Evolutionary conservation across 345 rosid genomes (phyloP), one percentile per base, ranked within the genome.

Genomic region (Corymbia maculata): DNA sequence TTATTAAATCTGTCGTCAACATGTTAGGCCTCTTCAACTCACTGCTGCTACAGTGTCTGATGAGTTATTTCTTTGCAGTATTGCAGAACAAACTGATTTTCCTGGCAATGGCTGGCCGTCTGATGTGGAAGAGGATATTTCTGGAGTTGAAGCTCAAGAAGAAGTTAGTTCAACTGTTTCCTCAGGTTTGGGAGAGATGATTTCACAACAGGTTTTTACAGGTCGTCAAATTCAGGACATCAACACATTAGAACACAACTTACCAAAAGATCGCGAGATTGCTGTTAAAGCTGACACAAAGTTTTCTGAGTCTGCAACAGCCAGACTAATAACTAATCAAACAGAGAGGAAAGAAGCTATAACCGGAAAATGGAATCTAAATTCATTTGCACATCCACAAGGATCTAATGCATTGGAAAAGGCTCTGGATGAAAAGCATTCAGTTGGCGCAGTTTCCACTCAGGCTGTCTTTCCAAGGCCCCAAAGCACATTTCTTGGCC

Each of bases 91-190:
- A 88, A 87, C 93, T 22, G 89, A 51, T 91, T 88, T 91, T 85
- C 87, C 92, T 61, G 92, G 90, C 36, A 88, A 70, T 89, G 92
- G 89, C 66, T 86, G 89, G 70, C 90, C 91, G 86, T 88, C 94
- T 89, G 94, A 95, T 80, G 95, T 91, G 87, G 93, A 89, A 90
- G 97, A 93, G 90, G 95, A 93, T 89, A 86, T 86, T 47, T 64
- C 90, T 79, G 86, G 89, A n/a, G 90, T 91, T 85, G 88, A 89
- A 88, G 86, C 90, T 36, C 45, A 61, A 86, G 93, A 88, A 84
- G 64, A 49, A 88, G 90, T 87, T 84, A 87, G 86, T 30, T 88
- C 93, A 86, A 91, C 70, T 86, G 89, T 89, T 90, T 88, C 92
- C 52, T 90, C 90, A 86, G 91, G 91, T 88, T 75, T 85, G 79